Conservation (phyloP, 2,329 filamentous ascomycete species). For the Zymoseptoria brevis region DNA sequence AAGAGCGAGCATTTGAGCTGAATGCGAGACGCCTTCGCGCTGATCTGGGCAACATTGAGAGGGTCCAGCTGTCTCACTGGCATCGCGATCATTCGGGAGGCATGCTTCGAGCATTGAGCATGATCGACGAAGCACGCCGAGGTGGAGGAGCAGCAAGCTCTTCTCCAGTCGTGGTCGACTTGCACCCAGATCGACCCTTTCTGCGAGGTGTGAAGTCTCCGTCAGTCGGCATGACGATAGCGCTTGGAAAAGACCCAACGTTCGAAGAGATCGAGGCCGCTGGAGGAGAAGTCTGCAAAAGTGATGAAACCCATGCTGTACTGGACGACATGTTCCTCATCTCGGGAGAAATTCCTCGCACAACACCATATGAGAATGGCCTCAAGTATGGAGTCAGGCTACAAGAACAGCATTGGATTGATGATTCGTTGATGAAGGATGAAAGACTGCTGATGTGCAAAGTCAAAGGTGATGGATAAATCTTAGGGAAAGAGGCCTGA, state of each 20-base stretch:
- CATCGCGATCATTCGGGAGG: constrained; percentile 25
- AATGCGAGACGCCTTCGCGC: constrained; percentile 20
- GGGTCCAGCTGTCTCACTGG: constrained; percentile 22
- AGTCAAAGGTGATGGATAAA: constrained; percentile 18
- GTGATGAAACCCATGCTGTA: constrained; percentile 17
- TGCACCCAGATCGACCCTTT: constrained; percentile 21
- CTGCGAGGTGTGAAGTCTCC: constrained; percentile 18
- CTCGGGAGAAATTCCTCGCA: constrained; percentile 23
- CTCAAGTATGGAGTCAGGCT: constrained; percentile 19
- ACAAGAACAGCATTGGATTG: constrained; percentile 13
- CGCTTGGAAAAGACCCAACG: constrained; percentile 15
- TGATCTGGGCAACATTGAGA: constrained; percentile 16
- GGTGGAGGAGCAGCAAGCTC: not conserved
- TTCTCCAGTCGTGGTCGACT: constrained; percentile 15
- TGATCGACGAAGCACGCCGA: constrained; percentile 16
- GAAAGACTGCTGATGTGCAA: constrained; percentile 25
- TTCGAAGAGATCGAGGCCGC: constrained; percentile 21
- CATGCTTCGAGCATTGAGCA: constrained; percentile 18
- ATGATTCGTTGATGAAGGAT: constrained; percentile 18
- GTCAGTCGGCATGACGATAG: constrained; percentile 5
- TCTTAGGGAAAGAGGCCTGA: not conserved
- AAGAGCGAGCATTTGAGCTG: constrained; percentile 19
- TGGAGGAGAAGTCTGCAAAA: constrained; percentile 19
- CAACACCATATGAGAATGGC: constrained; percentile 21
- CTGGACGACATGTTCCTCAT: constrained; percentile 18